Evolutionary conservation across 108 stramenopile species (phyloP).

Genomic region (Nitzschia inconspicua): DNA sequence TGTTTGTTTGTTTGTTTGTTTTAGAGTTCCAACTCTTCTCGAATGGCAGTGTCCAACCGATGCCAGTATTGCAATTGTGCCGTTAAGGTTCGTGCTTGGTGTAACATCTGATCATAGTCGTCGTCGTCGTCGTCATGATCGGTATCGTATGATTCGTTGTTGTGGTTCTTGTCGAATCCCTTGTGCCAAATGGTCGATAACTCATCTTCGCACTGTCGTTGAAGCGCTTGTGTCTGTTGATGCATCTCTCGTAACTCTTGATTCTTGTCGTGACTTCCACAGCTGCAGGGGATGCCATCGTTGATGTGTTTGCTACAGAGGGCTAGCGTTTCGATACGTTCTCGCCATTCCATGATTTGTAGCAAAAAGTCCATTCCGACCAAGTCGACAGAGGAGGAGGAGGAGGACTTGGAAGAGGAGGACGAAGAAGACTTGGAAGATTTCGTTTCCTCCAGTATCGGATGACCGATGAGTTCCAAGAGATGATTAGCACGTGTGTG

Average conservation of each 20-base stretch:
- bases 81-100: conserved; percentile 41
- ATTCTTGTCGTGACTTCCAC: not conserved
- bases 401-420: not conserved
- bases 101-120: conserved; percentile 18
- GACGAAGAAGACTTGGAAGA: not conserved
- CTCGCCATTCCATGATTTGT: conserved; percentile 67
- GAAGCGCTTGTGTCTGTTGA: not conserved
- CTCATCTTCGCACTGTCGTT: not conserved
- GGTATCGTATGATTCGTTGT: too few species aligned
- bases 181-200: not conserved
- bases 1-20: too few species aligned
- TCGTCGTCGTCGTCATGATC: conserved; percentile 14
- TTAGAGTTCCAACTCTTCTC: conserved; percentile 41
- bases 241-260: not conserved
- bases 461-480: conserved; percentile 54
- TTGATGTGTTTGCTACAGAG: too few species aligned
- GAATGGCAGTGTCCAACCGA: conserved; percentile 61
- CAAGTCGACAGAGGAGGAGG: conserved; percentile 18
- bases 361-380: conserved; percentile 49
- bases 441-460: conserved; percentile 12
- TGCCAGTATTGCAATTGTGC: conserved; percentile 75
- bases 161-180: too few species aligned
- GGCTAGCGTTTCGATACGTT: conserved; percentile 64
- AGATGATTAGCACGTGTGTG: conserved; percentile 60
- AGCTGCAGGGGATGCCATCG: not conserved